phyloP scores from a whole-genome alignment of 441 rosid genomes.

The Breynia disticha region DNA sequence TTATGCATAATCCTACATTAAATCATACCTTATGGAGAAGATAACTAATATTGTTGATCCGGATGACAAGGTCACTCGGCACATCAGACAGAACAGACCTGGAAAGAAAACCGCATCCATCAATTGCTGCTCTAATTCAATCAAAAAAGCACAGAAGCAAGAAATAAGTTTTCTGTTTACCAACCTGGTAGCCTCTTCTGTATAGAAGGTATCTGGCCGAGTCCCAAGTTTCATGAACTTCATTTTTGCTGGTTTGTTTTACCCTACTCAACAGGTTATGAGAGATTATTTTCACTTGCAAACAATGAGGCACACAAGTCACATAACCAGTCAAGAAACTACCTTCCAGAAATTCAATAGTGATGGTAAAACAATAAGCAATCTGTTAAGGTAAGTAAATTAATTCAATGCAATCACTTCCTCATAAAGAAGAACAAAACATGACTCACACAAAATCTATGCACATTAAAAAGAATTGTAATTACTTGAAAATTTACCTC shows the following conservation, averaged over 20 bases:
- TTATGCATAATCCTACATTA: neutral
- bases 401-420: too few relatives aligned
- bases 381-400: neutral
- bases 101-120: conserved; percentile 16
- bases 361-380: neutral
- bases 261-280: conserved; percentile 14
- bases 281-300: conserved; percentile 5
- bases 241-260: conserved; percentile 33
- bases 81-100: conserved; percentile 65
- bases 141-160: neutral
- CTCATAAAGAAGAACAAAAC: too few relatives aligned
- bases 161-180: neutral
- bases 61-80: conserved; percentile 55
- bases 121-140: neutral
- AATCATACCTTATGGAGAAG: conserved; percentile 75
- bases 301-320: conserved; percentile 8
- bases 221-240: conserved; percentile 96
- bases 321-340: conserved; percentile 5
- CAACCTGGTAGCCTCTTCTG: conserved; percentile 77
- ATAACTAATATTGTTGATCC: conserved; percentile 52
- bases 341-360: conserved; percentile 6
- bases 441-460: too few relatives aligned
- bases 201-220: conserved; percentile 78
- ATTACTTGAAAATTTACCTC: too few relatives aligned
- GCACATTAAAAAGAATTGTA: too few relatives aligned